Evolutionary conservation across 208 protist genomes (phyloP), one percentile per base, ranked within the genome.

Genomic region (Angomonas ambiguus): DNA sequence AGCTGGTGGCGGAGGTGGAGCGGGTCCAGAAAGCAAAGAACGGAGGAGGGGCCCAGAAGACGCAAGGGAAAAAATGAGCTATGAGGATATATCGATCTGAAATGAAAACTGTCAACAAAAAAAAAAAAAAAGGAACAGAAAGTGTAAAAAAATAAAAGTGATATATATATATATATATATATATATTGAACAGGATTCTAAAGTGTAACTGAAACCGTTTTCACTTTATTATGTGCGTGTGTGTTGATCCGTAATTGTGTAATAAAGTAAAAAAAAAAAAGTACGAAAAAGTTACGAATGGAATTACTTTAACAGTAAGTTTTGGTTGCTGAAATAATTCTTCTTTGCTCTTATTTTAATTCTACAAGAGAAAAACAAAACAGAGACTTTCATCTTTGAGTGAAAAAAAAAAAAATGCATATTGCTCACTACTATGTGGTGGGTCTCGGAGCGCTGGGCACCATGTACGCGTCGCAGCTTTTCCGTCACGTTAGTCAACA

Each of bases 1-100:
- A 65, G 10, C 32, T 88, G 10, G 65, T 80, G 41, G 62, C 62
- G 16, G 82, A 81, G 11, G 74, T 88, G 16, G 76, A 70, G 2
- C 45, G 56, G 0, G 63, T 78, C 24, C 66, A 83, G 13, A 55
- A 56, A 33, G 57, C 16, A 56, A 56, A 56, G 27, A 56, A 56
- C 5, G 49, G 49, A 20, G 24, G n/a, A 22, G 49, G 8, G 8
- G 24, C 8, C 49, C 5, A 27, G 27, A 10, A 28, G n/a, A 27
- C 3, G n/a, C 1, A 57, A 18, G 18, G 62, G 8, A 20, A 30
- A 24, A 4, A 62, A 32, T 28, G 33, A 31, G 53, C 42, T 57
- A 35, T 60, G n/a, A 60, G 8, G 16, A n/a, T 45, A n/a, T 8
- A 45, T 45, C 38, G n/a, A n/a, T n/a, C n/a, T 51, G 61, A 38